Evolutionary conservation across 1,284 basidiomycete genomes (phyloP).

Genomic region (Trichosporon sp.): DNA sequence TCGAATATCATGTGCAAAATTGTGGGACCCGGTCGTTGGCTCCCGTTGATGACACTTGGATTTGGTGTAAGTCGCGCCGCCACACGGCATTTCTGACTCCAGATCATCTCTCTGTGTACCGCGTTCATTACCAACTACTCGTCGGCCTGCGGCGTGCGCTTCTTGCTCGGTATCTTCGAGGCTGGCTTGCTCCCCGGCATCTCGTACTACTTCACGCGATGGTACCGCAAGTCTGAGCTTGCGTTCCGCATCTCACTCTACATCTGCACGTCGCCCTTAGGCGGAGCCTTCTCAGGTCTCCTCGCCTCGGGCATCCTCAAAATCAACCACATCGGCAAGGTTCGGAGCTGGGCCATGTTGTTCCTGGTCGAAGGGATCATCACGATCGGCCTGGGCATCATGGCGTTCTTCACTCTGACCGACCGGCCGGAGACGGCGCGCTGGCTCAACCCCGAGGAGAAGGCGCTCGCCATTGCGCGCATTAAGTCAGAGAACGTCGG

Average conservation of each 20-base stretch:
- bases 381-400: conserved; percentile 28
- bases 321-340: conserved; percentile 24
- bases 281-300: conserved; percentile 33
- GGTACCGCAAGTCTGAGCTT: conserved; percentile 24
- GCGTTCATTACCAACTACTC: conserved; percentile 37
- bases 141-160: conserved; percentile 26
- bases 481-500: conserved; percentile 55
- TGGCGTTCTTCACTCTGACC: conserved; percentile 44
- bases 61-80: conserved; percentile 20
- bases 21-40: conserved; percentile 31
- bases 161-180: conserved; percentile 43
- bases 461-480: conserved; percentile 37
- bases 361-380: conserved; percentile 34
- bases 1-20: conserved; percentile 27
- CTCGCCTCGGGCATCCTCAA: conserved; percentile 33
- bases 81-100: conserved; percentile 12
- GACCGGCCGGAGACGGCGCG: conserved; percentile 44
- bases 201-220: conserved; percentile 36
- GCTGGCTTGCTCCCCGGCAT: conserved; percentile 42
- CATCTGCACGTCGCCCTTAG: conserved; percentile 31
- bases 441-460: conserved; percentile 38
- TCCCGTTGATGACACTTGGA: conserved; percentile 32
- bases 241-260: conserved; percentile 34
- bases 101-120: conserved; percentile 39
- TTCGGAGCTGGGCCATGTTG: conserved; percentile 32